Base-by-base conservation (phyloP, 2,329 filamentous ascomycete species). In the Mollisiaceae sp. region DNA sequence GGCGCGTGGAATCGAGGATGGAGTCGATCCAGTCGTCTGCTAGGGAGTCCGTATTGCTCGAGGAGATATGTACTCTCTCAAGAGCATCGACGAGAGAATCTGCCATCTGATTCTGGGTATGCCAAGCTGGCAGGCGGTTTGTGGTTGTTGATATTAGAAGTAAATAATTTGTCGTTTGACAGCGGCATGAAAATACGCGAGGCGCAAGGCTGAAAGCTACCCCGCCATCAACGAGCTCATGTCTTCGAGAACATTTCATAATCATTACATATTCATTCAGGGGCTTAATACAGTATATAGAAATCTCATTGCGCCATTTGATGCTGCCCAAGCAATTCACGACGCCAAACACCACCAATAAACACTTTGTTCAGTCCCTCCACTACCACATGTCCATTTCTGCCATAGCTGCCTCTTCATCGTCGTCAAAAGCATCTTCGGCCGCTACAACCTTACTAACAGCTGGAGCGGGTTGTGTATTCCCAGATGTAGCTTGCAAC, bases 371-470 rank as follows among this genome's bases (percentile, higher is more conserved):
- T n/a, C 14, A n/a, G 39, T 24, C 35, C 35, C 24, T 3, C 55
- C 41, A 70, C 66, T 67, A 70, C 63, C 64, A 63, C 60, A 67
- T 84, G 47, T 85, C 84, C 83, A 87, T 85, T 68, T 86, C 86
- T 43, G 84, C 86, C 86, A 93, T 89, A 0, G 85, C 88, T 66
- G 87, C 89, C 77, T 80, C 61, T 24, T 72, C 74, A 68, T 73
- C 68, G 9, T 69, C 80, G 63, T 86, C 83, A 14, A 85, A 78
- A 43, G 81, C 78, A 41, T 79, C 77, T 27, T 79, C 57, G 1
- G 43, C 35, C 18, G 35, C 20, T 32, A 22, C 9, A 39, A 50
- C 12, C 41, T 65, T 63, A 27, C 22, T 63, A 57, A 65, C 69
- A 54, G 65, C 70, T 27, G 71, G 64, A 18, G 69, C 67, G 14